Evolutionary conservation across 1,284 basidiomycete species (phyloP).

Genomic region (Ustilago trichophora): DNA sequence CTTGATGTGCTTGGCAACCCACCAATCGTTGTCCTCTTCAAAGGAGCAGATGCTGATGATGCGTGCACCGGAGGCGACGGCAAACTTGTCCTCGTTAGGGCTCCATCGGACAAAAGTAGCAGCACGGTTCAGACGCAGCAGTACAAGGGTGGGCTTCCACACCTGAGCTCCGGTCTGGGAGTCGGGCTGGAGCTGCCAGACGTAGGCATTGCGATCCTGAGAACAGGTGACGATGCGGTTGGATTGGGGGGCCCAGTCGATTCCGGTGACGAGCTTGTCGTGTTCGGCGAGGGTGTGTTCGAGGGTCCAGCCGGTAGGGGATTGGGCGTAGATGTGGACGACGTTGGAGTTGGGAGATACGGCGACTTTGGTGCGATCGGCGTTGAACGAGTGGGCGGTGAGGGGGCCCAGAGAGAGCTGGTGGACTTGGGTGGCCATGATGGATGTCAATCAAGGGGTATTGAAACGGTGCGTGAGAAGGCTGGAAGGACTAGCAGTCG

Average conservation of each 20-base stretch:
- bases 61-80: conserved; percentile 90
- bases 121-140: conserved; percentile 92
- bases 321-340: conserved; percentile 77
- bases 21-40: conserved; percentile 84
- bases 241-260: conserved; percentile 96
- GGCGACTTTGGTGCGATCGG: conserved; percentile 86
- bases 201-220: conserved; percentile 98
- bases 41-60: conserved; percentile 65
- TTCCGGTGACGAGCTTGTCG: conserved; percentile 96
- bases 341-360: conserved; percentile 91
- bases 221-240: conserved; percentile 98
- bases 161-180: conserved; percentile 72
- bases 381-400: conserved; percentile 90
- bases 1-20: conserved; percentile 97
- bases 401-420: conserved; percentile 83
- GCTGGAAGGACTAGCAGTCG: conserved; percentile 59
- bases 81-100: conserved; percentile 98
- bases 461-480: not conserved
- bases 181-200: conserved; percentile 86
- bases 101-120: conserved; percentile 96
- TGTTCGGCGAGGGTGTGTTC: conserved; percentile 89
- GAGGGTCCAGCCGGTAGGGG: conserved; percentile 73
- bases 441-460: not conserved
- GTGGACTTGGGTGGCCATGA: conserved; percentile 63
- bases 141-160: conserved; percentile 98